Evolutionary conservation across 768 basidiomycete species (phyloP), one percentile per base, ranked within the genome.

Genomic region (Scleroderma bovista): DNA sequence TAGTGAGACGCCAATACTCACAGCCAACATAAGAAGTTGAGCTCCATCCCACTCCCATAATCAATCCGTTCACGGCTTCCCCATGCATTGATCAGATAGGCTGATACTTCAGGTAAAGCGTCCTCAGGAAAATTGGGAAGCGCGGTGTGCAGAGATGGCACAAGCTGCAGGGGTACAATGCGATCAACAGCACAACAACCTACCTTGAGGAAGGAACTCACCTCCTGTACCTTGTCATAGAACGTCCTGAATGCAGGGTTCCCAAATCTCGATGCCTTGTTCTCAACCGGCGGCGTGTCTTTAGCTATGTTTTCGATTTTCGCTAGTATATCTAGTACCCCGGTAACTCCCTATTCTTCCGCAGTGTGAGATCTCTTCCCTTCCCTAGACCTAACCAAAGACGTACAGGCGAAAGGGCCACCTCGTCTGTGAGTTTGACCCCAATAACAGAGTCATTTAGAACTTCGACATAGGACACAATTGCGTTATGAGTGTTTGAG

Each of bases 1-100:
- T 13, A 3, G 6, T 6, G 15, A 9, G 19, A 1, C 11, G 72
- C 90, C 56, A 62, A 96, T 93, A 97, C 91, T 57, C 63, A 96
- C 94, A 98, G 63, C 93, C 93, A 97, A 60, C 94, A 97, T 3
- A 98, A 52, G 61, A 97, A 99, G 68, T 97, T 95, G 39, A 98
- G 76, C 63, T 99, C 96, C 95, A 98, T 98, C 13, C 96, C 96
- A 59, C 93, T 96, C n/a, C 96, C 96, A 68, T 99, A 99, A 68
- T 99, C 96, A 47, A 99, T 93, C 9, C 96, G 75, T 43, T 86
- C 80, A 24, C 87, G 73, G 65, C 88, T 96, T 1, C 96, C 96
- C 94, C 94, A 98, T 15, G 84, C 70, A 62, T 94, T 90, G 33
- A 74, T 70, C 60, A 98, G 87, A 64, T 98, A 99, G 0, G 72